Conservation (phyloP, 768 basidiomycete species). For the Mycena olivaceomarginata region DNA sequence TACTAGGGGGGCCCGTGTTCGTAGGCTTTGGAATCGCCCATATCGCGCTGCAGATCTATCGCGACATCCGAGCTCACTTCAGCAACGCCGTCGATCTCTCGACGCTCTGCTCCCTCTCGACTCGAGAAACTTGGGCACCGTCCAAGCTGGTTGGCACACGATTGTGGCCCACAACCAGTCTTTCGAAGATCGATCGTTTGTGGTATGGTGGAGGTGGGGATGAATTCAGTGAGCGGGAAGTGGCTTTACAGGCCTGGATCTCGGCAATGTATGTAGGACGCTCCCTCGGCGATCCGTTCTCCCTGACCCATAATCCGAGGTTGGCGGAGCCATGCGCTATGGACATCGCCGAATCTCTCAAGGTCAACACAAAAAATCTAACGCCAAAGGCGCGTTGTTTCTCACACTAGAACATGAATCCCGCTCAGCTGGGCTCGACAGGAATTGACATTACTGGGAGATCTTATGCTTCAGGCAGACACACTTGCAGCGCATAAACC, state of each 20-base stretch:
- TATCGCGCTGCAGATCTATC: slow-evolving; percentile 27
- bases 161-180: not conserved
- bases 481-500: no score
- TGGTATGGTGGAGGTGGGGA: slow-evolving; percentile 29
- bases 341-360: not conserved
- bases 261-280: slow-evolving; percentile 17
- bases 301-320: slow-evolving; percentile 7
- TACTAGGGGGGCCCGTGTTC: slow-evolving; percentile 12
- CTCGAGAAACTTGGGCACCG: slow-evolving; percentile 24
- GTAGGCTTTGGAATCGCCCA: slow-evolving; percentile 25
- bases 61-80: slow-evolving; percentile 9
- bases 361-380: no score
- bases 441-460: no score
- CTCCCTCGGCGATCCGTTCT: not conserved
- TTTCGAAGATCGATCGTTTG: slow-evolving; percentile 16
- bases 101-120: slow-evolving; percentile 28
- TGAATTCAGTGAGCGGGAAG: slow-evolving; percentile 6
- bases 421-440: no score
- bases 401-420: no score
- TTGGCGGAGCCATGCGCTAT: slow-evolving; percentile 10
- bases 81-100: slow-evolving; percentile 15
- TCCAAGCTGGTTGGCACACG: slow-evolving; percentile 23
- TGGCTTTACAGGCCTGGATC: slow-evolving; percentile 25
- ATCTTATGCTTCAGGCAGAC: no score
- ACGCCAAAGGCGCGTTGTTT: no score